Percentiles rank a stretch among this genome's conserved stretches.
These are phyloP conservation scores for Cordyceps fumosorosea DNA, from an alignment of 2,329 filamentous ascomycete genomes.

Conservation along the genomic window DNA sequence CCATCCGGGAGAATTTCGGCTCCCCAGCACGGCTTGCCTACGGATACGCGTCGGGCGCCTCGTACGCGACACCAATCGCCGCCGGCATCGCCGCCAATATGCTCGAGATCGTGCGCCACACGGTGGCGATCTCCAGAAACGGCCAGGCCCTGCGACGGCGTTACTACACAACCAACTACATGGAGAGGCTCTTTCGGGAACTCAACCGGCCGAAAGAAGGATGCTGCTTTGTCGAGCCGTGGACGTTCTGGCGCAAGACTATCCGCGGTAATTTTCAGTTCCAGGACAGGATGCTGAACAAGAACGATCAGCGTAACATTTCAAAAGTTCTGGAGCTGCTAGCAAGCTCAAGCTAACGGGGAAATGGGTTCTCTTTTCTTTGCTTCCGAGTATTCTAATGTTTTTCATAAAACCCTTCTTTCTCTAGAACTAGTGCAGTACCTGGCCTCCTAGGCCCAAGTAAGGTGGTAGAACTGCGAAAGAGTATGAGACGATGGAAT, in stretches of 20 bases:
- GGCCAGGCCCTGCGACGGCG: not conserved
- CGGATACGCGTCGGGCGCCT: not conserved
- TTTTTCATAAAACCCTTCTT: too few relatives aligned
- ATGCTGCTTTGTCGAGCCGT: not conserved
- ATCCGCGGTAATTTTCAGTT: not conserved
- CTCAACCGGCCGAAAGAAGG: not conserved
- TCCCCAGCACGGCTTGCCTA: too few relatives aligned
- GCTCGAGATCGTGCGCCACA: not conserved
- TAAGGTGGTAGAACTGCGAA: too few relatives aligned
- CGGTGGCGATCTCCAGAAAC: not conserved
- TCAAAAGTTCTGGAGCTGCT: not conserved
- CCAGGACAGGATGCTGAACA: not conserved
- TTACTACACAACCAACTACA: not conserved
- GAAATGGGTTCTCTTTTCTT: too few relatives aligned
- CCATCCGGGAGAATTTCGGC: not conserved
- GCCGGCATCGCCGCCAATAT: not conserved
- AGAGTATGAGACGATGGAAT: too few relatives aligned
- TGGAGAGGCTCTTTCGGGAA: not conserved
- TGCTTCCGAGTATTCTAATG: too few relatives aligned
- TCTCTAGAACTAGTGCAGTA: too few relatives aligned
- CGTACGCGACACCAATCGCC: not conserved
- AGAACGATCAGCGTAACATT: not conserved
- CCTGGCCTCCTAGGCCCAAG: too few relatives aligned
- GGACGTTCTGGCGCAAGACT: not conserved
- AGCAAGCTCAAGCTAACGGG: not conserved